Evolutionary conservation across 2,329 filamentous ascomycete genomes (phyloP), one percentile per base, ranked within the genome.

Genomic region (Aspergillus sp.): DNA sequence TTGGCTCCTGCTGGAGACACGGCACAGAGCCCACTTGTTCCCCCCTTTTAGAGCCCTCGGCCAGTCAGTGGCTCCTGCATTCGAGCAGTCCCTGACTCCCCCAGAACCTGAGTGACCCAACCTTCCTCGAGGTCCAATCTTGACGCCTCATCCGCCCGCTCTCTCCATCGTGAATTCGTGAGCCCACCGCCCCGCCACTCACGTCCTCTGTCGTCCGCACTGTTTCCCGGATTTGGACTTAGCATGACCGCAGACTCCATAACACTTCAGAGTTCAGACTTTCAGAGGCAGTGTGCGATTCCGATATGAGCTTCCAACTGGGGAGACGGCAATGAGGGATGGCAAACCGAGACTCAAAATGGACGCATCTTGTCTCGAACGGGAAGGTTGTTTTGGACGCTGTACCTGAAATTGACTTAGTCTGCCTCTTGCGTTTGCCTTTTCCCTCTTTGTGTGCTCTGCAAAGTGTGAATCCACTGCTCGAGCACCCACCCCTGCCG

Each of bases 1-100:
- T 60, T 30, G 26, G 9, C 26, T 30, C 9, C 8, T 59, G 48
- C 51, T 55, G 57, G 54, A 61, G 56, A 64, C 63, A 62, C 62
- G 59, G 61, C 58, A 63, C 63, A 63, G 55, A 57, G 51, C 41
- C 51, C 50, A 48, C 48, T 39, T 50, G 22, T 24, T 30, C n/a
- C 43, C 52, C 62, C 48, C 48, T 54, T 49, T 53, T 42, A 51
- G 41, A 43, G 39, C 47, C 36, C 52, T 48, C 57, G 38, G 36
- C 48, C 48, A 50, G 34, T 41, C 34, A 51, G 12, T 43, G 17
- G 47, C 32, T 15, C 34, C 11, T n/a, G 26, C 26, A 11, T 36
- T 48, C 30, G 11, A 39, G 53, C 26, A 30, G 53, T 50, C 48
- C 55, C 55, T 52, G 42, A 47, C 30, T 47, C 24, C 53, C 32